Conservation (phyloP, 2,329 filamentous ascomycete genomes). For the Aspergillus neoniger region DNA sequence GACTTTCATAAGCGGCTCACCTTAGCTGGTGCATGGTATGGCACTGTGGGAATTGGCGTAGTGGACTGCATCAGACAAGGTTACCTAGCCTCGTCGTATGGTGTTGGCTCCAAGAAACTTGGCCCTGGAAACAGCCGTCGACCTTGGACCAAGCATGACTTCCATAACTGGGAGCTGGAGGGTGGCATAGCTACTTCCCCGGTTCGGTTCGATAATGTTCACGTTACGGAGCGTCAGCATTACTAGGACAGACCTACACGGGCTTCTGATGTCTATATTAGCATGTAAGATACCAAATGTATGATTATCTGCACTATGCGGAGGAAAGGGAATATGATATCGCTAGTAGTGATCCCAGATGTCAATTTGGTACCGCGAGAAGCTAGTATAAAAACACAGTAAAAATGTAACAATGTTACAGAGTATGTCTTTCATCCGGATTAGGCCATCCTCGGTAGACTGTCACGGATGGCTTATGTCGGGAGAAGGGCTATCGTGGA, state of each 20-base stretch:
- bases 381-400: neutral
- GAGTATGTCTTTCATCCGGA: neutral
- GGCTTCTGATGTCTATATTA: too few species aligned
- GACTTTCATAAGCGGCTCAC: slow-evolving; percentile 65
- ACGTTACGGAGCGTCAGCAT: slow-evolving; percentile 14
- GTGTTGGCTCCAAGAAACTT: slow-evolving; percentile 39
- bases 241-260: neutral
- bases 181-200: slow-evolving; percentile 35
- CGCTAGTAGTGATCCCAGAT: neutral
- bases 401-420: neutral
- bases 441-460: neutral
- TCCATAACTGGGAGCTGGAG: slow-evolving; percentile 30
- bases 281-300: neutral
- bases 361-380: neutral
- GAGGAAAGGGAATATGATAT: too few species aligned
- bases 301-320: too few species aligned
- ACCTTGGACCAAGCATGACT: slow-evolving; percentile 26
- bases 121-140: slow-evolving; percentile 7
- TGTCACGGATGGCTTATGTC: neutral
- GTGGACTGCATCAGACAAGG: slow-evolving; percentile 60
- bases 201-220: slow-evolving; percentile 19
- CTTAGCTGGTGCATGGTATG: slow-evolving; percentile 60
- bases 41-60: slow-evolving; percentile 47
- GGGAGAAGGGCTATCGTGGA: neutral
- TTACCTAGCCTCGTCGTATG: slow-evolving; percentile 53